Conservation (phyloP, 495 filamentous ascomycete genomes). For the Entonaema liquescens region DNA sequence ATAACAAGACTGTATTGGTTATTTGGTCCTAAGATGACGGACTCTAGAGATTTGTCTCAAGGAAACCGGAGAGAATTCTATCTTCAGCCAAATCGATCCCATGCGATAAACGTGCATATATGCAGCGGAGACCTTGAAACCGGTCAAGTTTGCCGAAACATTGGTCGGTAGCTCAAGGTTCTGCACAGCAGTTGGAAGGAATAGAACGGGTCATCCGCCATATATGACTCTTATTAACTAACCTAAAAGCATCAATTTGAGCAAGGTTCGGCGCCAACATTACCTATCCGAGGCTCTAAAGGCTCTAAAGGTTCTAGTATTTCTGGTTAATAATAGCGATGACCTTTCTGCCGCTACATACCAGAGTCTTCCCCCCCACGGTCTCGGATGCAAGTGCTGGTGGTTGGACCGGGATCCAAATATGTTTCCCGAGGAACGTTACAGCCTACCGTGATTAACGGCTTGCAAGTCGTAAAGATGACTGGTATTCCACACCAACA, state of each 20-base stretch:
- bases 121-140: slow-evolving; percentile 20
- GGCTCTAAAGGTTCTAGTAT: slow-evolving; percentile 18
- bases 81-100: slow-evolving; percentile 8
- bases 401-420: slow-evolving; percentile 35
- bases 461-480: slow-evolving; percentile 13
- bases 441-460: slow-evolving; percentile 25
- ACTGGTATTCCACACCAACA: slow-evolving; percentile 19
- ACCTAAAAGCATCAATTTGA: not conserved
- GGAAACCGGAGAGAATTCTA: slow-evolving; percentile 19
- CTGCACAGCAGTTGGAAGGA: not conserved
- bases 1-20: slow-evolving; percentile 8
- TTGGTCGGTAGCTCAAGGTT: not conserved
- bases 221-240: not conserved
- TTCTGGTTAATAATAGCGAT: slow-evolving; percentile 22
- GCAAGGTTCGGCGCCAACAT: slow-evolving; percentile 3
- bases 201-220: not conserved
- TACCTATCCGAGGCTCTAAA: slow-evolving; percentile 5
- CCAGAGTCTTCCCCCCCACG: slow-evolving; percentile 27
- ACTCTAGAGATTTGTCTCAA: slow-evolving; percentile 19
- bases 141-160: slow-evolving; percentile 13
- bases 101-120: slow-evolving; percentile 23
- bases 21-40: not conserved
- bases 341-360: slow-evolving; percentile 9
- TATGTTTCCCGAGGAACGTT: slow-evolving; percentile 32
- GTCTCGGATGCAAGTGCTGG: slow-evolving; percentile 21